Conservation (phyloP, 805 yeast genomes). For the Metschnikowia hibisci region DNA sequence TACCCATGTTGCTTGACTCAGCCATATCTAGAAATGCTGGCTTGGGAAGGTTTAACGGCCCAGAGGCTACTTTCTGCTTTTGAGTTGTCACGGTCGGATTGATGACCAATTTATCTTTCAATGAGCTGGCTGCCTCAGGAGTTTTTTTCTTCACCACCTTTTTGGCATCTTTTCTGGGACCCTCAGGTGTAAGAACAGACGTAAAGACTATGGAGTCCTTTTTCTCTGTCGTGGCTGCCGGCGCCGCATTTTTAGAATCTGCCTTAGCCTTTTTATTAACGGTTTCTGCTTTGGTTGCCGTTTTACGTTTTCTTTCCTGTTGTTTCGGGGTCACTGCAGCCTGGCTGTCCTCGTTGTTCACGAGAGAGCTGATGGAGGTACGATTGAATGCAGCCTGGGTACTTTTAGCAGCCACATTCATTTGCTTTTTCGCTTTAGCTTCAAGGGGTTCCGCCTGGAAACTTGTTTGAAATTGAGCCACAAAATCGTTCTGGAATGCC, state of each 20-base stretch:
- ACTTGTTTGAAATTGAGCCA: slow-evolving; percentile 27
- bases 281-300: slow-evolving; percentile 10
- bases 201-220: not conserved
- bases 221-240: not conserved
- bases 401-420: slow-evolving; percentile 3
- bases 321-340: slow-evolving; percentile 4
- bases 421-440: not conserved
- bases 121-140: slow-evolving; percentile 15
- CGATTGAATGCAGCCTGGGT: slow-evolving; percentile 19
- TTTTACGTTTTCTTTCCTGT: slow-evolving; percentile 12
- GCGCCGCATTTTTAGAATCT: slow-evolving; percentile 5
- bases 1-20: slow-evolving; percentile 4
- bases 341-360: slow-evolving; percentile 31
- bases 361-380: slow-evolving; percentile 39
- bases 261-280: slow-evolving; percentile 11
- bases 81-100: slow-evolving; percentile 24
- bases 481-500: not conserved
- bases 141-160: slow-evolving; percentile 19
- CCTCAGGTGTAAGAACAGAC: slow-evolving; percentile 2
- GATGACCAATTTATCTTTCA: slow-evolving; percentile 15
- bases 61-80: slow-evolving; percentile 10
- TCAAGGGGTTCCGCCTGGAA: slow-evolving; percentile 17
- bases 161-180: slow-evolving; percentile 11
- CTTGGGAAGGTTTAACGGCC: slow-evolving; percentile 13
- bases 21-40: slow-evolving; percentile 18